Evolutionary conservation across 2,329 filamentous ascomycete species (phyloP).

Genomic region (Ploettnerulaceae sp.): DNA sequence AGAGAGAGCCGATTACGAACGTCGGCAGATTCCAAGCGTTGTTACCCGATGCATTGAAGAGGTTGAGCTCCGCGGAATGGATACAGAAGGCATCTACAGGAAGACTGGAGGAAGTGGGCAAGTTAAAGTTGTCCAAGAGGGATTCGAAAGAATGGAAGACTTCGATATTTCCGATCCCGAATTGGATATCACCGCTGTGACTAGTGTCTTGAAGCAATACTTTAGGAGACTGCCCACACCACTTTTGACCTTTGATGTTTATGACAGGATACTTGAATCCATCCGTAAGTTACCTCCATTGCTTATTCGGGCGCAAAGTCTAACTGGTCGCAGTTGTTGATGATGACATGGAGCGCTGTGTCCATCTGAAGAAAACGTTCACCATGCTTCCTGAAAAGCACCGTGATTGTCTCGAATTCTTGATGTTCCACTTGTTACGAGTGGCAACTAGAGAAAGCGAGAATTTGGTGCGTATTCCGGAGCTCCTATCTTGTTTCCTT

Average conservation of each 20-base stretch:
- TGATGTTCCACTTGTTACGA: constrained; percentile 87
- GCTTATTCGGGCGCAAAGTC: not conserved
- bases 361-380: constrained; percentile 68
- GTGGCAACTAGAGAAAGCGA: constrained; percentile 79
- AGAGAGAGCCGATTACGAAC: constrained; percentile 82
- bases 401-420: constrained; percentile 83
- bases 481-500: constrained; percentile 24
- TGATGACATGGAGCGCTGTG: constrained; percentile 62
- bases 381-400: constrained; percentile 77
- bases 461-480: constrained; percentile 63
- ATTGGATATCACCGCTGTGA: constrained; percentile 93
- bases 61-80: constrained; percentile 93
- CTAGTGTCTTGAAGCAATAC: constrained; percentile 93
- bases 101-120: constrained; percentile 93
- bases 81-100: constrained; percentile 94
- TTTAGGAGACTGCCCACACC: constrained; percentile 89
- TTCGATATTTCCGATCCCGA: constrained; percentile 92
- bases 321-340: constrained; percentile 49
- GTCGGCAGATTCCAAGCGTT: constrained; percentile 81
- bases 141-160: constrained; percentile 81
- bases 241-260: constrained; percentile 86
- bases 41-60: constrained; percentile 94
- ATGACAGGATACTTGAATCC: constrained; percentile 82
- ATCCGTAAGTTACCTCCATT: constrained; percentile 49
- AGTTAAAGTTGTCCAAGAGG: constrained; percentile 83